Base-by-base conservation (phyloP, 306 rosid genomes). In the Vigna nakashimae region DNA sequence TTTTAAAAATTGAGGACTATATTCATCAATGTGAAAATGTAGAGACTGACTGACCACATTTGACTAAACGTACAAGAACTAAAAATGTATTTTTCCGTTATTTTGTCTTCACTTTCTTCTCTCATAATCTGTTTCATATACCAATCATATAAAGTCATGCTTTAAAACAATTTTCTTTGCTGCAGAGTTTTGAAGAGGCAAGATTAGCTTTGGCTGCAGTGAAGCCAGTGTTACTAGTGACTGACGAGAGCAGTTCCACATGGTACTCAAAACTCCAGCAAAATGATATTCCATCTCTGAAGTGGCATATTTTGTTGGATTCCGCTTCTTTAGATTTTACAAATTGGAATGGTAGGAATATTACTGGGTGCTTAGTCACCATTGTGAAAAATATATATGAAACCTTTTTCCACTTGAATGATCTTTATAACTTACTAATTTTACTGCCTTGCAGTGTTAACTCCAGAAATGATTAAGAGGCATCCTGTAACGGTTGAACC, bases 121-220 rank as follows among this genome's bases (percentile, higher is more conserved):
- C 48, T 22, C 75, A 30, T 7, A 24, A 20, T 14, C 16, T 52
- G 60, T 55, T 53, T 59, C 66, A 55, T 43, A 8, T 7, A 52
- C 52, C 20, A 55, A 59, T 45, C 42, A 50, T 57, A 18, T 57
- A 18, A 51, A 77, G 26, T 43, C 17, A 57, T 72, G 78, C 56
- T 70, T 65, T 79, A 48, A 64, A 15, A 40, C 36, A 62, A 51
- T 60, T 65, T 67, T 62, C n/a, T 18, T 59, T 68, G 17, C 24
- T 68, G 34, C 75, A 95, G 98, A 87, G 84, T 84, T 85, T 84
- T 77, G 88, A 92, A 81, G 98, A 92, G 88, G 89, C 98, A 30
- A 74, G 78, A 75, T 79, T 78, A 46, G 98, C 98, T 64, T 83
- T 95, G 79, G 58, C 13, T 24, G 65, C 88, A 45, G 91, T 89